Evolutionary conservation across 108 stramenopile species (phyloP).

Genomic region (Pseudonitzschia multiseries): DNA sequence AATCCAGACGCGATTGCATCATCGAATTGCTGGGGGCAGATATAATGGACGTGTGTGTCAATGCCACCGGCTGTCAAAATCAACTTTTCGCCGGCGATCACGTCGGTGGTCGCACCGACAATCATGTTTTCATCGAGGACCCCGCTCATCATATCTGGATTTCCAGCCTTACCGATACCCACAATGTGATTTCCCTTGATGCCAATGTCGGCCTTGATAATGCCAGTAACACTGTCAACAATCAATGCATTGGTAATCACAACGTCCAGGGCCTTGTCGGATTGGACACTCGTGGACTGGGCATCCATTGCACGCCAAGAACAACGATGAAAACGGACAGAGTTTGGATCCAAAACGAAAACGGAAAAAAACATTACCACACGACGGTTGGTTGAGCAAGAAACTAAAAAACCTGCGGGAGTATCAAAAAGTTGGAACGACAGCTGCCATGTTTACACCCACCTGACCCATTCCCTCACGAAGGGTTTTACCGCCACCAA

Average conservation of each 20-base stretch:
- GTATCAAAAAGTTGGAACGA: neutral
- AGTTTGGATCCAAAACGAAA: neutral
- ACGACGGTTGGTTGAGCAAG: neutral
- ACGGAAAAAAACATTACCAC: neutral
- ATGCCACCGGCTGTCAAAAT: conserved; percentile 96
- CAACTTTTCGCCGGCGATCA: conserved; percentile 95
- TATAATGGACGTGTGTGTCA: conserved; percentile 97
- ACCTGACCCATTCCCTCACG: conserved; percentile 98
- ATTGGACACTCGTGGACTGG: conserved; percentile 66
- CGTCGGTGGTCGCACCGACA: conserved; percentile 95
- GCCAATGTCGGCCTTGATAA: conserved; percentile 93
- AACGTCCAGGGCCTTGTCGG: conserved; percentile 77
- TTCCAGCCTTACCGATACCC: conserved; percentile 97
- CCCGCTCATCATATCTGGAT: conserved; percentile 94
- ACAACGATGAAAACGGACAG: neutral
- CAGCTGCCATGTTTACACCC: conserved; percentile 11
- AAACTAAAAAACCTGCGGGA: neutral
- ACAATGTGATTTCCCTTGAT: conserved; percentile 90
- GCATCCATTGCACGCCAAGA: neutral
- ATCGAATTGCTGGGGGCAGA: conserved; percentile 95
- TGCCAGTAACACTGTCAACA: conserved; percentile 82
- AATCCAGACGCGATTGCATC: conserved; percentile 93
- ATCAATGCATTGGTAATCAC: conserved; percentile 97
- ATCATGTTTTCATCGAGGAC: conserved; percentile 72
- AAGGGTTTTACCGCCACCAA: conserved; percentile 96